Evolutionary conservation across 139 green algal species (phyloP).

Genomic region (Mychonastes homosphaera): DNA sequence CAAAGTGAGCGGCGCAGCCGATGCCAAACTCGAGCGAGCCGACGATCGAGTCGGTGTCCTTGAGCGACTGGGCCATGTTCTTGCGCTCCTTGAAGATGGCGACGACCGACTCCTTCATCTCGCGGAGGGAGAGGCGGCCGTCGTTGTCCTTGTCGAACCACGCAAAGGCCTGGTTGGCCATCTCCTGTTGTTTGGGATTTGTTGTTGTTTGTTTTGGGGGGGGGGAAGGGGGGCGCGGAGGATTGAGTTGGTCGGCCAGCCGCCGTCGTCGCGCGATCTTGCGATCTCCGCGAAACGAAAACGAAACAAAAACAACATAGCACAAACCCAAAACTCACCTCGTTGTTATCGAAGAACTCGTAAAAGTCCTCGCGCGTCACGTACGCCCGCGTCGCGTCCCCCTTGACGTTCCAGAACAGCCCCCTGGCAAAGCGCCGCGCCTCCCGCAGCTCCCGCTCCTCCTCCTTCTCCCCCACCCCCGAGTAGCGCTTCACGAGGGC

Average conservation of each 20-base stretch:
- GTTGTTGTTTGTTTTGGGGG: too few relatives aligned
- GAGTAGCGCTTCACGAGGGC: slow-evolving; percentile 18
- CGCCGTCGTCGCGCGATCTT: too few relatives aligned
- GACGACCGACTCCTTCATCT: slow-evolving; percentile 28
- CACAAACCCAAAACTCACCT: too few relatives aligned
- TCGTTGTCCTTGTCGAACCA: slow-evolving; percentile 26
- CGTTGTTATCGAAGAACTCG: slow-evolving; percentile 9
- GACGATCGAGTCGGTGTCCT: slow-evolving; percentile 43
- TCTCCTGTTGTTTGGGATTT: too few relatives aligned
- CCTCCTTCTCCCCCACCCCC: slow-evolving; percentile 13
- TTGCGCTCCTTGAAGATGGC: slow-evolving; percentile 34
- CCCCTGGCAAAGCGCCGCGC: slow-evolving; percentile 20
- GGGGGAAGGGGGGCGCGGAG: neutral
- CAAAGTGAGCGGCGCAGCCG: slow-evolving; percentile 29
- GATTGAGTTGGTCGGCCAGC: too few relatives aligned
- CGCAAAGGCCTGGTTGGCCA: slow-evolving; percentile 14
- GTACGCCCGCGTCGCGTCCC: slow-evolving; percentile 1
- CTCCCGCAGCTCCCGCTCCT: slow-evolving; percentile 13
- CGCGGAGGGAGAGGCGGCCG: neutral
- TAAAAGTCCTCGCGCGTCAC: slow-evolving; percentile 9
- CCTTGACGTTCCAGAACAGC: slow-evolving; percentile 18
- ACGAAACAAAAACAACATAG: too few relatives aligned
- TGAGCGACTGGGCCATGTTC: slow-evolving; percentile 33
- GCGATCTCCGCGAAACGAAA: too few relatives aligned
- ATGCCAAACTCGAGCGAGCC: slow-evolving; percentile 26